phyloP scores from a whole-genome alignment of 176 grass and related monocot genomes.

The Puya raimondii region DNA sequence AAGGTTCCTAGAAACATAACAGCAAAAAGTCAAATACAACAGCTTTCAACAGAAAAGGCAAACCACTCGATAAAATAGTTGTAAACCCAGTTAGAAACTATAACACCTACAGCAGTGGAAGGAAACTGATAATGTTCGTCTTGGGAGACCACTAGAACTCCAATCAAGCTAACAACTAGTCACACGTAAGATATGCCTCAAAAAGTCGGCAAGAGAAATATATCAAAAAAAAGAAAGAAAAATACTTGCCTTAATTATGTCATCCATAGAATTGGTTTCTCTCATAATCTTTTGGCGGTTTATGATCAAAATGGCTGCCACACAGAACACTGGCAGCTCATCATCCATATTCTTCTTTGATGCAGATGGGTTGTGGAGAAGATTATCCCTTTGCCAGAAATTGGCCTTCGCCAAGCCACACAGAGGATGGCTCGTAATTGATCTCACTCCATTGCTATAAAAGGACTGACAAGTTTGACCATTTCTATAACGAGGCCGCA shows the following conservation, averaged over 20 bases:
- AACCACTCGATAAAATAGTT: neutral
- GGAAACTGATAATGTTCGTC: too few species aligned
- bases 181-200: neutral
- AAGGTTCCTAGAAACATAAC: neutral
- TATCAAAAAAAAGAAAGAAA: slow-evolving; percentile 13
- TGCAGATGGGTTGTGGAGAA: slow-evolving; percentile 29
- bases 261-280: slow-evolving; percentile 84
- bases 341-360: slow-evolving; percentile 42
- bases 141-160: too few species aligned
- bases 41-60: neutral
- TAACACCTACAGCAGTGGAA: too few species aligned
- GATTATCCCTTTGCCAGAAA: slow-evolving; percentile 70
- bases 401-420: slow-evolving; percentile 75
- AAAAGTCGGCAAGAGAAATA: neutral
- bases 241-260: slow-evolving; percentile 79
- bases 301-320: slow-evolving; percentile 84
- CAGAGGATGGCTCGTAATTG: slow-evolving; percentile 50
- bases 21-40: neutral
- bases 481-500: slow-evolving; percentile 39
- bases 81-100: too few species aligned
- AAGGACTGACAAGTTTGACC: slow-evolving; percentile 35
- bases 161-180: too few species aligned
- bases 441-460: slow-evolving; percentile 31
- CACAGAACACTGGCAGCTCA: slow-evolving; percentile 81
- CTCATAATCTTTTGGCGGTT: slow-evolving; percentile 88